phyloP scores from a whole-genome alignment of 108 stramenopile genomes.

The Pseudonitzschia multiseries region DNA sequence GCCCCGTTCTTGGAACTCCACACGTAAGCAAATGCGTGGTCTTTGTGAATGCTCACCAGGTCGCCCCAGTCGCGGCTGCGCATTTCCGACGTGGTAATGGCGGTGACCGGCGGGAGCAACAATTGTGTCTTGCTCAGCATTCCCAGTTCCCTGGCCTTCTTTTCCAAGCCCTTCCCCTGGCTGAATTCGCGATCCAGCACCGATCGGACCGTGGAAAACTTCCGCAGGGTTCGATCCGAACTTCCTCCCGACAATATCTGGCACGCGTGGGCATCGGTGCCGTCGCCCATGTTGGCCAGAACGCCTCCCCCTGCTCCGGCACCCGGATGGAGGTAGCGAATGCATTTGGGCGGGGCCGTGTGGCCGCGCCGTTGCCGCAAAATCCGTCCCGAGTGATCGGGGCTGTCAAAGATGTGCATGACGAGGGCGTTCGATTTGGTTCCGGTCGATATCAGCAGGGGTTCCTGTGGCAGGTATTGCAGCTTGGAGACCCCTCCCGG shows the following conservation, averaged over 20 bases:
- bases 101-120: conserved; percentile 68
- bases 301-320: conserved; percentile 56
- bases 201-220: conserved; percentile 81
- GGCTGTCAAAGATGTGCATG: conserved; percentile 84
- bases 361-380: conserved; percentile 77
- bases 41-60: conserved; percentile 82
- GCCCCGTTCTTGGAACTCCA: conserved; percentile 78
- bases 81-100: conserved; percentile 62
- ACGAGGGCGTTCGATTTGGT: conserved; percentile 64
- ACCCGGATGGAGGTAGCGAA: conserved; percentile 74
- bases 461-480: conserved; percentile 79
- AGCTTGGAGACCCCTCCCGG: conserved; percentile 73
- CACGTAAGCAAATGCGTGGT: conserved; percentile 87
- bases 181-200: conserved; percentile 85
- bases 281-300: conserved; percentile 64
- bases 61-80: conserved; percentile 84
- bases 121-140: conserved; percentile 58
- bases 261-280: conserved; percentile 81
- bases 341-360: conserved; percentile 60
- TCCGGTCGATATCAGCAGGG: conserved; percentile 72
- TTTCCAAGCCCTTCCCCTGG: conserved; percentile 81
- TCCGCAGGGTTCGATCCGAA: conserved; percentile 65
- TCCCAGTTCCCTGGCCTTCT: conserved; percentile 64
- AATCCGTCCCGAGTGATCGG: conserved; percentile 78
- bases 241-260: conserved; percentile 72